phyloP scores from a whole-genome alignment of 2,329 filamentous ascomycete genomes.

The Alternaria conjuncta region DNA sequence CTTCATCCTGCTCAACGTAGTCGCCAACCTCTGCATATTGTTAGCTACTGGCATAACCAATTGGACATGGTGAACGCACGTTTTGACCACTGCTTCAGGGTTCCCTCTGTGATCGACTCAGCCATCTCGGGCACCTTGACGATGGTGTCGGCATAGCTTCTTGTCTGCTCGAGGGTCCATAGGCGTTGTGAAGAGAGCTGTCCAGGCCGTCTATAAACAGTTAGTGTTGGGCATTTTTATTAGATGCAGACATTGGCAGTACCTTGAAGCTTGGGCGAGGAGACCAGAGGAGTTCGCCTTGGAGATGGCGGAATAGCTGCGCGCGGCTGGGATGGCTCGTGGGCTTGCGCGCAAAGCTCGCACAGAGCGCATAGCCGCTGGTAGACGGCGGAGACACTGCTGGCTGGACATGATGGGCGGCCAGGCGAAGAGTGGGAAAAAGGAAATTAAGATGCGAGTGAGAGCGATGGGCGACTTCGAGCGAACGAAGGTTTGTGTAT shows the following conservation, averaged over 20 bases:
- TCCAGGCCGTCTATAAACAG: conserved; percentile 34
- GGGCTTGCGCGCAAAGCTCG: conserved; percentile 39
- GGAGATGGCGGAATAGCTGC: conserved; percentile 44
- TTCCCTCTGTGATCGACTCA: conserved; percentile 97
- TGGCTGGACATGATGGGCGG: conserved; percentile 43
- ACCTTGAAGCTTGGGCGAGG: conserved; percentile 40
- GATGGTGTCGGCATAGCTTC: conserved; percentile 71
- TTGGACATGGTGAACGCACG: conserved; percentile 47
- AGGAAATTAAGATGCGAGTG: conserved; percentile 10
- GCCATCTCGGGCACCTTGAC: conserved; percentile 98
- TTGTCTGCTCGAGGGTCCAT: conserved; percentile 40
- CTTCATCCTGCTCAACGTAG: conserved; percentile 92
- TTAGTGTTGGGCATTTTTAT: conserved; percentile 16
- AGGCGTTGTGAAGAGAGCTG: conserved; percentile 35
- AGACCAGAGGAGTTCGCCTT: conserved; percentile 44
- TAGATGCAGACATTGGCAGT: neutral
- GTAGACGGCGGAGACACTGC: conserved; percentile 48
- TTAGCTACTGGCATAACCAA: conserved; percentile 7
- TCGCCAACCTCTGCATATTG: conserved; percentile 74
- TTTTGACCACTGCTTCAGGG: conserved; percentile 94
- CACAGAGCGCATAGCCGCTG: conserved; percentile 36
- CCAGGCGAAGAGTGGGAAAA: conserved; percentile 12
- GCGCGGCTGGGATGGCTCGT: conserved; percentile 35
- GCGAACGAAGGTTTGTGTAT: neutral
- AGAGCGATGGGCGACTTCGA: conserved; percentile 16